Conservation (phyloP, 1,284 basidiomycete genomes). For the Rhodofomes roseus region DNA sequence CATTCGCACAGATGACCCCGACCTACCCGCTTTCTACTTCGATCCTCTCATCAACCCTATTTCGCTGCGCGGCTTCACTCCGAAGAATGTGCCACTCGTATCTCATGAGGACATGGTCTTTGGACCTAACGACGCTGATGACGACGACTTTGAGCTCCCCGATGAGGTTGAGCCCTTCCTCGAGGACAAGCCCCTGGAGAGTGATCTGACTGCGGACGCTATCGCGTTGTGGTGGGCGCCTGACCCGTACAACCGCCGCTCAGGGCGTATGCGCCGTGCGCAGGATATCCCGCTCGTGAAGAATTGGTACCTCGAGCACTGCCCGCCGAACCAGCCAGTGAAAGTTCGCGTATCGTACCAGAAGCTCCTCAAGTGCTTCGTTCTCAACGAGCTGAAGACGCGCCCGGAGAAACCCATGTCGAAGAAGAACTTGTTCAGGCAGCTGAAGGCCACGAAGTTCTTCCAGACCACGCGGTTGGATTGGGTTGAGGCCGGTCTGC, state of each 20-base stretch:
- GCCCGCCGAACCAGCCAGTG: conserved; percentile 92
- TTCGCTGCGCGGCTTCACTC: conserved; percentile 79
- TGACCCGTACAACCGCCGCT: conserved; percentile 91
- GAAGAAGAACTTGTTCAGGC: conserved; percentile 95
- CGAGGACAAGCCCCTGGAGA: conserved; percentile 78
- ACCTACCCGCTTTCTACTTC: conserved; percentile 99
- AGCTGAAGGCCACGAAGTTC: conserved; percentile 98
- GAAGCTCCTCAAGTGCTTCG: conserved; percentile 95
- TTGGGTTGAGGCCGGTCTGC: conserved; percentile 99
- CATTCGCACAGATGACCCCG: conserved; percentile 98
- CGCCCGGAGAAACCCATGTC: conserved; percentile 94
- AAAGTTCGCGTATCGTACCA: conserved; percentile 99
- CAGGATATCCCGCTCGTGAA: conserved; percentile 97
- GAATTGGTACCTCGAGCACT: conserved; percentile 98
- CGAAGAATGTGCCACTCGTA: conserved; percentile 81
- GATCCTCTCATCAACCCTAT: conserved; percentile 98
- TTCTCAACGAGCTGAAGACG: conserved; percentile 90
- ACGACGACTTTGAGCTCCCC: conserved; percentile 88
- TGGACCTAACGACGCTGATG: conserved; percentile 79
- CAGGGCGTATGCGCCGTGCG: conserved; percentile 89
- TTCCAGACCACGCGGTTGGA: conserved; percentile 98
- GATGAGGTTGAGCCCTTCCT: conserved; percentile 85
- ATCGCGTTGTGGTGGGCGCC: conserved; percentile 99
- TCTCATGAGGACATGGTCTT: conserved; percentile 93
- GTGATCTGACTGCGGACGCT: conserved; percentile 92